Evolutionary conservation across 768 basidiomycete species (phyloP), one percentile per base, ranked within the genome.

Genomic region (Coprinopsis cinerea): DNA sequence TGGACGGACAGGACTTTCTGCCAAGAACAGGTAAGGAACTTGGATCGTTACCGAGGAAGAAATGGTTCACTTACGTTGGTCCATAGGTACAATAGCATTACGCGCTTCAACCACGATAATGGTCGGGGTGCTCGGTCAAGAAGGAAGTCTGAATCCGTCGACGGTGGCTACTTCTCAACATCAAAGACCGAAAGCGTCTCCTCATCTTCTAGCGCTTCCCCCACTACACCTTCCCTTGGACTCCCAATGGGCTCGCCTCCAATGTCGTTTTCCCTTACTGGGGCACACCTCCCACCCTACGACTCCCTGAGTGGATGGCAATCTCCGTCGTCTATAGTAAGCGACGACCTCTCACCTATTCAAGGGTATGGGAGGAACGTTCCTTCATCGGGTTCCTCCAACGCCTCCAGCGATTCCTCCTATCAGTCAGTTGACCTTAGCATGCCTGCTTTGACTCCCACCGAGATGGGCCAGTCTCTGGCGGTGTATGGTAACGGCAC

Each of bases 1-100:
- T 41, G 78, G 79, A 3, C 69, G 79, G 32, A 81, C 79, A 15
- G 79, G 78, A 13, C 65, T 81, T 14, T 76, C 78, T 2, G 78
- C 78, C 14, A 81, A 80, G 69, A 81, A 81, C 61, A 70, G 78
- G 77, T 78, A 57, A 48, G 66, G 56, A 9, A 11, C 17, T 24
- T 42, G 23, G 6, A 14, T 47, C 44, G 20, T 43, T 34, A 39
- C 36, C 36, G 6, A 9, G 11, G 36, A 18, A 9, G 9, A 17
- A 39, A 18, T 28, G 53, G 43, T 34, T 47, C 46, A 40, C 37
- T 48, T 26, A 48, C 51, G 48, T 30, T 49, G 49, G 44, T 48
- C 15, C 40, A 22, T 43, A 77, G 76, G 56, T 79, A 78, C 56
- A 79, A 77, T 52, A 76, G 74, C 50, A 74, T 77, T 51, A 77